phyloP scores from a whole-genome alignment of 495 filamentous ascomycete species.

The Acidomyces sp. region DNA sequence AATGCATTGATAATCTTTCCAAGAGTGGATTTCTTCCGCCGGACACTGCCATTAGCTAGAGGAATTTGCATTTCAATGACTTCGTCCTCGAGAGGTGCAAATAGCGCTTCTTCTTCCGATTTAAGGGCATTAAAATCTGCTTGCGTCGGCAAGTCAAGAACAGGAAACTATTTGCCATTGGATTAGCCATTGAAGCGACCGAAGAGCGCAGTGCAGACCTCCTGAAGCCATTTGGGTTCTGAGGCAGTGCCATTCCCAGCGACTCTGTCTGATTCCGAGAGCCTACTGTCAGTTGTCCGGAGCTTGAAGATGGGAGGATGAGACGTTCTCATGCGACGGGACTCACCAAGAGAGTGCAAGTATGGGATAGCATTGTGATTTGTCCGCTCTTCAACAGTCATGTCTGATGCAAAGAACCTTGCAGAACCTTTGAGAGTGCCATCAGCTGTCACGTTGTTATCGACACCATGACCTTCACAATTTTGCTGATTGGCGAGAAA shows the following conservation, averaged over 20 bases:
- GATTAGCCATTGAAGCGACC: constrained; percentile 4
- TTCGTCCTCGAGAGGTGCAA: constrained; percentile 6
- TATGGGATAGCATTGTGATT: no score
- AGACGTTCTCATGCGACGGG: no score
- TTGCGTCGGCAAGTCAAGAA: not conserved
- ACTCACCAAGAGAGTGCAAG: no score
- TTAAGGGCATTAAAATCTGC: constrained; percentile 2
- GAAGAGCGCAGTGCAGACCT: constrained; percentile 4
- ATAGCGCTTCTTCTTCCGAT: not conserved
- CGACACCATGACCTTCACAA: no score
- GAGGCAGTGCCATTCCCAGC: not conserved
- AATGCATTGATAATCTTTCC: not conserved
- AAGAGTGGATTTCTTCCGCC: not conserved
- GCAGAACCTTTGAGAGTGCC: no score
- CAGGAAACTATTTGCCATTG: not conserved
- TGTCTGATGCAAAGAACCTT: no score
- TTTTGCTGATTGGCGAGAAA: no score
- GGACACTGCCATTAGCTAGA: not conserved
- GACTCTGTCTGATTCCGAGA: not conserved
- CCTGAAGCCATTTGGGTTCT: not conserved
- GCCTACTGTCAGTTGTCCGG: not conserved
- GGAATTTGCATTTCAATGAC: constrained; percentile 1
- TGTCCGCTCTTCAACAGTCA: no score
- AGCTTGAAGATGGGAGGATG: not conserved
- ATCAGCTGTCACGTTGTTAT: no score